Evolutionary conservation across 2,329 filamentous ascomycete genomes (phyloP).

Genomic region (Dothistroma pini): DNA sequence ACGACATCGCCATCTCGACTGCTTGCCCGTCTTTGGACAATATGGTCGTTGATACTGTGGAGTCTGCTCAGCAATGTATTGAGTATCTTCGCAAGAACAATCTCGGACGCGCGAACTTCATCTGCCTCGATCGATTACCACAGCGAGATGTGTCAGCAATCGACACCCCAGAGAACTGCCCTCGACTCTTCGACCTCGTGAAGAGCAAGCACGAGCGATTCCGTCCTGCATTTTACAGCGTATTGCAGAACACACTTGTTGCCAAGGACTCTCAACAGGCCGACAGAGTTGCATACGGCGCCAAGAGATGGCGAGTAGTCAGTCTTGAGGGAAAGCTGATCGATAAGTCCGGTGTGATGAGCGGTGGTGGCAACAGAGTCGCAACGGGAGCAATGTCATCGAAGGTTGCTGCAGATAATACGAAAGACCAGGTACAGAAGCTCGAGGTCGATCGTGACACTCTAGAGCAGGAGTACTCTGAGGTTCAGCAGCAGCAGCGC

Average conservation of each 20-base stretch:
- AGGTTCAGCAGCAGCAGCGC: slow-evolving; percentile 79
- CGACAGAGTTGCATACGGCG: slow-evolving; percentile 93
- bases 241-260: slow-evolving; percentile 91
- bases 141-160: slow-evolving; percentile 73
- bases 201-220: slow-evolving; percentile 85
- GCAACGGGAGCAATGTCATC: slow-evolving; percentile 96
- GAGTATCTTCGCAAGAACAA: slow-evolving; percentile 97
- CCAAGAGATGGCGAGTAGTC: slow-evolving; percentile 90
- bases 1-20: slow-evolving; percentile 97
- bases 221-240: slow-evolving; percentile 87
- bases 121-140: slow-evolving; percentile 84
- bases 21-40: slow-evolving; percentile 90
- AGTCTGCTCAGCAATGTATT: slow-evolving; percentile 95
- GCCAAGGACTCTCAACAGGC: slow-evolving; percentile 91
- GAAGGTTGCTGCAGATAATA: slow-evolving; percentile 81
- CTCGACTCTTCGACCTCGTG: slow-evolving; percentile 88
- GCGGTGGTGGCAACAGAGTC: slow-evolving; percentile 85
- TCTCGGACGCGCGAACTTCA: slow-evolving; percentile 93
- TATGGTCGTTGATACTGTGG: slow-evolving; percentile 93
- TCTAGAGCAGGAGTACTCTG: slow-evolving; percentile 75
- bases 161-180: slow-evolving; percentile 85
- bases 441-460: slow-evolving; percentile 83
- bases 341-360: slow-evolving; percentile 98
- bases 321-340: slow-evolving; percentile 94
- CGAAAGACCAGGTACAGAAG: slow-evolving; percentile 82